A percentile compares a stretch with the other conserved stretches of the same genome.
Evolutionary conservation across 2,329 filamentous ascomycete genomes (phyloP).

Genomic region (Arthroderma sp.): DNA sequence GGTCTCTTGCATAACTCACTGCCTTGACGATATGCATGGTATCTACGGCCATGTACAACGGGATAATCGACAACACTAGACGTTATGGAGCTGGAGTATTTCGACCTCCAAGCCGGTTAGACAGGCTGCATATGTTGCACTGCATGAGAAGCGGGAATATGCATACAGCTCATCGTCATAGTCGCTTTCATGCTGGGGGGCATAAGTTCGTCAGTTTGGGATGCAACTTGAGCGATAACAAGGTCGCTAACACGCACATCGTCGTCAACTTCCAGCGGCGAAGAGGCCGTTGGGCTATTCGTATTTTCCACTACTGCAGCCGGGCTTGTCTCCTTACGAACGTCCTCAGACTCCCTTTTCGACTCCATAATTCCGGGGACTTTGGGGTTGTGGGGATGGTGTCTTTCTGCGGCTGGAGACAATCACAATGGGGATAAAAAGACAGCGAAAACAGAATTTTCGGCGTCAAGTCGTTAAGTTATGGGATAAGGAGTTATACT

Average conservation of each 20-base stretch:
- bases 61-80: conserved; percentile 19
- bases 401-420: not conserved
- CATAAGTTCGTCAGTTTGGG: not conserved
- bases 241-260: not conserved
- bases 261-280: not conserved
- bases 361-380: not conserved
- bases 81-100: conserved; percentile 10
- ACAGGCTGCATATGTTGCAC: not conserved
- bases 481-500: not conserved
- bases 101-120: conserved; percentile 7
- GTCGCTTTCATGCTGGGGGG: not conserved
- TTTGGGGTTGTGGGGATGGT: too few relatives aligned
- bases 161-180: not conserved
- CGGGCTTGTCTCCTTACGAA: not conserved
- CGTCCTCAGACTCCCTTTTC: not conserved
- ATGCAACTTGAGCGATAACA: not conserved
- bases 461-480: not conserved
- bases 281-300: too few relatives aligned
- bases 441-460: not conserved
- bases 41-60: conserved; percentile 21
- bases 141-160: not conserved
- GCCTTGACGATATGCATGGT: conserved; percentile 18
- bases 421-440: not conserved
- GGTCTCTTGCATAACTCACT: conserved; percentile 8
- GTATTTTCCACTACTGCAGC: not conserved